Conservation (phyloP, 2,329 filamentous ascomycete species). For the Colletotrichum abscissum region DNA sequence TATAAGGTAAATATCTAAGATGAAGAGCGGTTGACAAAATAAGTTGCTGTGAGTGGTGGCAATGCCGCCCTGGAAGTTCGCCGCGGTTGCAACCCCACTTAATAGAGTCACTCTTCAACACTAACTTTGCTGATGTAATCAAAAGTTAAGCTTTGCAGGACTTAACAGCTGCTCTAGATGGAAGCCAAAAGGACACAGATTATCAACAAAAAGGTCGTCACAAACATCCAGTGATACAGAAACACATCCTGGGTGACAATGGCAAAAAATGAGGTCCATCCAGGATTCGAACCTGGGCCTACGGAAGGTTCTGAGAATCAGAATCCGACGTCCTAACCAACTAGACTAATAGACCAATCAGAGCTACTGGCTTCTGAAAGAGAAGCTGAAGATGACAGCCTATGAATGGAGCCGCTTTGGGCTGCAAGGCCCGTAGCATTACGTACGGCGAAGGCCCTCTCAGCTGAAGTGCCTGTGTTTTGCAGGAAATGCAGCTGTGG, state of each 20-base stretch:
- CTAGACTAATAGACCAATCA: constrained; percentile 33
- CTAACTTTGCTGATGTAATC: not conserved
- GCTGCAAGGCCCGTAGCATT: no score
- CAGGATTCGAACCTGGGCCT: constrained; percentile 36
- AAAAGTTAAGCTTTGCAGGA: not conserved
- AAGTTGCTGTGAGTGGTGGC: constrained; percentile 29
- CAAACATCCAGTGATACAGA: no score
- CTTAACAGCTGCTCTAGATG: not conserved
- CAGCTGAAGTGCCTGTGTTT: not conserved
- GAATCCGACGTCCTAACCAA: constrained; percentile 37
- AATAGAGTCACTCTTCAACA: constrained; percentile 17
- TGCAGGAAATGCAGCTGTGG: not conserved
- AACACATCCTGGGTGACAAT: no score
- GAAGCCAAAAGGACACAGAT: not conserved
- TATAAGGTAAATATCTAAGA: no score
- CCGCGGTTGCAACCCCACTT: constrained; percentile 16
- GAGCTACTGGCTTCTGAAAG: no score
- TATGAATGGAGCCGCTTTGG: no score
- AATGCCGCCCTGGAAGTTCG: not conserved
- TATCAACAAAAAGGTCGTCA: not conserved
- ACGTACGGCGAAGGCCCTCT: not conserved
- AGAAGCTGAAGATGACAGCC: accelerated
- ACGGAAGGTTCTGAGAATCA: constrained; percentile 26
- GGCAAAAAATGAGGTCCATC: constrained; percentile 24
- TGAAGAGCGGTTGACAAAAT: constrained; percentile 4